Percentiles rank a stretch among this genome's conserved stretches.
phyloP scores from a whole-genome alignment of 2,329 filamentous ascomycete genomes.

The Pestalotiopsis sp. region DNA sequence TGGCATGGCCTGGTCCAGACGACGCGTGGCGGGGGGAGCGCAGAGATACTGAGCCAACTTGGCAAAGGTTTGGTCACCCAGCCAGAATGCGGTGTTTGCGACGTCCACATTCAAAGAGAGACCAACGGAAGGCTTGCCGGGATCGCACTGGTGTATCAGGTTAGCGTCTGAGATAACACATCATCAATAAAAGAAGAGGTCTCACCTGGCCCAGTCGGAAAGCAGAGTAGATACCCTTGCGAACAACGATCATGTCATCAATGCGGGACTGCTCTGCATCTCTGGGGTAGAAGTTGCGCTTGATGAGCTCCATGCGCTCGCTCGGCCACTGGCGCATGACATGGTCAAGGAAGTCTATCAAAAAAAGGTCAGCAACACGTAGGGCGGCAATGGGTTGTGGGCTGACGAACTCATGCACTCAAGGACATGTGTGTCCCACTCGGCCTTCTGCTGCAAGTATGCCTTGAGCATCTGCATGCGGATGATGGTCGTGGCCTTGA shows the following conservation, averaged over 20 bases:
- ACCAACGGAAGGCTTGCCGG: constrained; percentile 44
- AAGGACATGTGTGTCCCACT: constrained; percentile 67
- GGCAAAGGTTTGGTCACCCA: constrained; percentile 37
- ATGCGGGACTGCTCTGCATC: constrained; percentile 52
- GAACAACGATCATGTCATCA: constrained; percentile 69
- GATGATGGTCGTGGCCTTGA: constrained; percentile 67
- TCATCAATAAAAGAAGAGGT: neutral
- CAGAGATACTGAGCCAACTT: constrained; percentile 30
- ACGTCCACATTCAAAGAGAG: constrained; percentile 88
- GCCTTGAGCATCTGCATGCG: constrained; percentile 64
- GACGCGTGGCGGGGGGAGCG: constrained; percentile 24
- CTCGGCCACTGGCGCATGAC: constrained; percentile 79
- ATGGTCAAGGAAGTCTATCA: constrained; percentile 79
- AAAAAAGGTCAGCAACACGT: neutral
- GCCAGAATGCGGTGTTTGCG: constrained; percentile 89
- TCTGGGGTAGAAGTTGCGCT: constrained; percentile 76
- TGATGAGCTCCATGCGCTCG: constrained; percentile 66
- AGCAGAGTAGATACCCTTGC: constrained; percentile 88
- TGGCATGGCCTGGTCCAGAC: constrained; percentile 22
- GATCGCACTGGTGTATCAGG: constrained; percentile 16
- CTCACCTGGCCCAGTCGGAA: constrained; percentile 70
- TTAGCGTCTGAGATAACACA: neutral
- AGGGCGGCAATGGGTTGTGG: neutral
- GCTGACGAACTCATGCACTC: constrained; percentile 69
- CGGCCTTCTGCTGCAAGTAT: constrained; percentile 63